A percentile compares a stretch with the other conserved stretches of the same genome.
Conservation (phyloP, 768 basidiomycete species). For the Leccinum disarticulatum region DNA sequence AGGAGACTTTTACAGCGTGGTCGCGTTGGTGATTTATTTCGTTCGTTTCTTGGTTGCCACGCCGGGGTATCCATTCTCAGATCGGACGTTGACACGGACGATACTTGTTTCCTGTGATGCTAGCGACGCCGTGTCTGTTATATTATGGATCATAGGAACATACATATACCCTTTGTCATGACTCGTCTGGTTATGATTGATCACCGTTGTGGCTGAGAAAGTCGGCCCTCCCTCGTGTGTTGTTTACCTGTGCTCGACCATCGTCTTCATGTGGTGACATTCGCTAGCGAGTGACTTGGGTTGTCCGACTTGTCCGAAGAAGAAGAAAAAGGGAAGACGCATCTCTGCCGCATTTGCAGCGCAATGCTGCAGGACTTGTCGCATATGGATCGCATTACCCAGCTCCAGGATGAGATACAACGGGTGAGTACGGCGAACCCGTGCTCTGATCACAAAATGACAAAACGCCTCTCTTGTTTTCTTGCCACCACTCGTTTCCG, state of each 20-base stretch:
- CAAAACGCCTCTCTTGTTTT: background rate
- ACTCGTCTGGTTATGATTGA: background rate
- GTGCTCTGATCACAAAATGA: slow-evolving; percentile 10
- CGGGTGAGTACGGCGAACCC: slow-evolving; percentile 45
- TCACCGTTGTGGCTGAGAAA: background rate
- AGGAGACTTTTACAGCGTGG: slow-evolving; percentile 41
- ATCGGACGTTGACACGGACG: background rate
- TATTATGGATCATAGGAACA: background rate
- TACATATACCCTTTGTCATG: background rate
- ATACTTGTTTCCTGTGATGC: background rate
- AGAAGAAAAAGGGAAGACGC: slow-evolving; percentile 7
- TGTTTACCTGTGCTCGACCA: background rate
- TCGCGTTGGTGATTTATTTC: slow-evolving; percentile 21
- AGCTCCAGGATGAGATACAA: slow-evolving; percentile 93
- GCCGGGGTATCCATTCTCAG: background rate
- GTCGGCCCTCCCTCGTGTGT: background rate
- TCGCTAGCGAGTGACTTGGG: slow-evolving; percentile 9
- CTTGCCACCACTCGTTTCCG: background rate
- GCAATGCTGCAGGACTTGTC: slow-evolving; percentile 91
- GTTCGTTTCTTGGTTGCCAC: background rate
- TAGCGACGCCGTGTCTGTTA: background rate
- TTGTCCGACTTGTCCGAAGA: slow-evolving; percentile 16
- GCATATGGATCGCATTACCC: slow-evolving; percentile 95
- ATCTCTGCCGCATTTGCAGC: slow-evolving; percentile 39
- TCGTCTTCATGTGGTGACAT: slow-evolving; percentile 3